Conservation (phyloP, 208 protist genomes). For the Trypanosoma cruzi region DNA sequence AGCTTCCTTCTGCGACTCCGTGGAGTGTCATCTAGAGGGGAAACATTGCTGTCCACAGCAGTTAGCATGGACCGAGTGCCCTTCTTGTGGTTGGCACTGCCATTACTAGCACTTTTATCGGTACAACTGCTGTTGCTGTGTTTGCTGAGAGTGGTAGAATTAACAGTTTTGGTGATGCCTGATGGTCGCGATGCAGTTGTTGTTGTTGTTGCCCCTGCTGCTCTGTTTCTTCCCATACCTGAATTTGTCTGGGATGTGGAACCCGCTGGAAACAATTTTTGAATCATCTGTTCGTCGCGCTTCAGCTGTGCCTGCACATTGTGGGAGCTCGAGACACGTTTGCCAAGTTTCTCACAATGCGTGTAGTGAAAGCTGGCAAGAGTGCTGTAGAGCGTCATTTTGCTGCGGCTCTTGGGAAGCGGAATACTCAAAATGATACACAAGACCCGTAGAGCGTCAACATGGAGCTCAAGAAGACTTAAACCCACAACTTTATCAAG, state of each 20-base stretch:
- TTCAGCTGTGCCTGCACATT: conserved; percentile 43
- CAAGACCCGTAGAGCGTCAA: conserved; percentile 63
- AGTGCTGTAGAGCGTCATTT: conserved; percentile 73
- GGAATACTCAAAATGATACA: conserved; percentile 72
- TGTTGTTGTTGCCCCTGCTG: conserved; percentile 4
- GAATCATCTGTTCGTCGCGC: conserved; percentile 58
- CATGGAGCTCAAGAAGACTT: conserved; percentile 68
- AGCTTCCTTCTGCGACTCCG: neutral
- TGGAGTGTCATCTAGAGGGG: neutral
- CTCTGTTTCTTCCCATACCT: conserved; percentile 12
- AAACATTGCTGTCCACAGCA: conserved; percentile 8
- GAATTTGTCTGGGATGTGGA: conserved; percentile 8
- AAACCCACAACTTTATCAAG: conserved; percentile 77
- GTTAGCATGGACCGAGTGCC: neutral
- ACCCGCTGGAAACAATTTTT: conserved; percentile 17
- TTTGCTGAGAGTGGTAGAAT: neutral
- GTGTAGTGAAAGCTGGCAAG: conserved; percentile 84
- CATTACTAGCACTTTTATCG: too few relatives aligned
- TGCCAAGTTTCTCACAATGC: conserved; percentile 82
- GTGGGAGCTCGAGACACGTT: conserved; percentile 67
- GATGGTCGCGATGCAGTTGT: neutral
- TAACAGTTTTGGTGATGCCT: neutral
- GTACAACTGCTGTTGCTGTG: conserved; percentile 1
- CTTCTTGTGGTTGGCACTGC: neutral
- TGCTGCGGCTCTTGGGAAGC: conserved; percentile 44